A percentile compares a stretch with the other conserved stretches of the same genome.
Evolutionary conservation across 176 grass and related monocot species (phyloP).

Genomic region (Avena sativa): DNA sequence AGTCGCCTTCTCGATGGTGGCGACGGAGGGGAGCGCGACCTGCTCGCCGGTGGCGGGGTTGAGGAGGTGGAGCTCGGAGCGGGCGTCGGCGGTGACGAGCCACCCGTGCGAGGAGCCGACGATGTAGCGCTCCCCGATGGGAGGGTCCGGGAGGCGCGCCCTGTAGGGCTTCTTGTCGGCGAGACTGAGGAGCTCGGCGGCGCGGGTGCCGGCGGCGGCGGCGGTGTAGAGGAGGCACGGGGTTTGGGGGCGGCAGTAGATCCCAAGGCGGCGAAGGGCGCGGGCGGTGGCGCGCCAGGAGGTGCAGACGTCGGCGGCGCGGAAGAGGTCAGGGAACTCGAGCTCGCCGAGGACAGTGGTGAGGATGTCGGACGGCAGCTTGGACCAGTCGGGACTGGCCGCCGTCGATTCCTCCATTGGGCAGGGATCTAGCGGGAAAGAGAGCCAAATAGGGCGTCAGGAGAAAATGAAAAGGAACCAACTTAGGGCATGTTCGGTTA

Average conservation of each 20-base stretch:
- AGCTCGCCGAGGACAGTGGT: neutral
- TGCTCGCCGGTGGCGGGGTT: neutral
- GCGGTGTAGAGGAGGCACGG: neutral
- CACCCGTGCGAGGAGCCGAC: neutral
- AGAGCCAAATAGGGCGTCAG: no score
- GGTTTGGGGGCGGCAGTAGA: neutral
- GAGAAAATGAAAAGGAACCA: no score
- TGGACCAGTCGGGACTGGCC: neutral
- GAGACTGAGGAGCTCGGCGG: neutral
- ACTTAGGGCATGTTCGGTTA: no score
- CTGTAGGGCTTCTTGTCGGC: neutral
- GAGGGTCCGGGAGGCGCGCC: neutral
- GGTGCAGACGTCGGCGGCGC: neutral
- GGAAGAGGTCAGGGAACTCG: neutral
- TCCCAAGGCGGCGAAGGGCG: neutral
- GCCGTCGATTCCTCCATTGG: neutral
- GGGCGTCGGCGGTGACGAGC: neutral
- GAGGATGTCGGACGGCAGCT: neutral
- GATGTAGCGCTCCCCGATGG: neutral
- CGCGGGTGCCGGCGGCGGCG: neutral
- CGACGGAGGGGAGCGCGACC: neutral
- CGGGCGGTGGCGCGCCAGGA: neutral
- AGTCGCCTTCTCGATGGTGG: neutral
- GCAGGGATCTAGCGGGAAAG: neutral
- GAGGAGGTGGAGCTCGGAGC: constrained; percentile 13